Evolutionary conservation across 2,329 filamentous ascomycete genomes (phyloP).

Genomic region (Fusarium sublunatum): DNA sequence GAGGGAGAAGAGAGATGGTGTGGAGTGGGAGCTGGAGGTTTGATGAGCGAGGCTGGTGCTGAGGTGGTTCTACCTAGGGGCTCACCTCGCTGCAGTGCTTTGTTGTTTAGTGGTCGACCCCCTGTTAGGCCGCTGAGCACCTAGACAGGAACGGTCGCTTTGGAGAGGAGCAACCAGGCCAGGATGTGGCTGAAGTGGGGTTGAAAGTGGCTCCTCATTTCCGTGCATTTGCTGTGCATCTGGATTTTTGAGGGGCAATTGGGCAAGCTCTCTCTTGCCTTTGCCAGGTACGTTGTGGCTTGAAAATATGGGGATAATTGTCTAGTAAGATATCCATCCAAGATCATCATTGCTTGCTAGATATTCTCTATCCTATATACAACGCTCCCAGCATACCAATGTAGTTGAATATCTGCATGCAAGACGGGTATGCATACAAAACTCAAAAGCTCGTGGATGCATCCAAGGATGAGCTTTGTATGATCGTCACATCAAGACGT

Average conservation of each 20-base stretch:
- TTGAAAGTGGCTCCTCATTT: constrained; percentile 35
- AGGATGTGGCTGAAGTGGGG: constrained; percentile 37
- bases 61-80: neutral
- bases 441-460: neutral
- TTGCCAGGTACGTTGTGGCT: constrained; percentile 24
- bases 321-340: too few relatives aligned
- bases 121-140: constrained; percentile 15
- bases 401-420: neutral
- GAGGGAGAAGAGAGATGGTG: constrained; percentile 38
- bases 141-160: constrained; percentile 2
- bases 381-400: neutral
- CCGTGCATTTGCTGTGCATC: neutral
- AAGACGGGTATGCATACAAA: constrained; percentile 6
- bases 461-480: neutral
- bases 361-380: neutral
- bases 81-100: constrained; percentile 5
- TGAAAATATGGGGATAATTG: constrained; percentile 5
- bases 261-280: constrained; percentile 21
- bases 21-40: constrained; percentile 41
- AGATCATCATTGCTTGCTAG: too few relatives aligned
- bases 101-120: constrained; percentile 23
- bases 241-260: constrained; percentile 15
- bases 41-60: constrained; percentile 27
- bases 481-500: constrained; percentile 14
- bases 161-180: constrained; percentile 17